A percentile compares a stretch with the other conserved stretches of the same genome.
Evolutionary conservation across 805 yeast genomes (phyloP).

Genomic region (Pichia membranifaciens): DNA sequence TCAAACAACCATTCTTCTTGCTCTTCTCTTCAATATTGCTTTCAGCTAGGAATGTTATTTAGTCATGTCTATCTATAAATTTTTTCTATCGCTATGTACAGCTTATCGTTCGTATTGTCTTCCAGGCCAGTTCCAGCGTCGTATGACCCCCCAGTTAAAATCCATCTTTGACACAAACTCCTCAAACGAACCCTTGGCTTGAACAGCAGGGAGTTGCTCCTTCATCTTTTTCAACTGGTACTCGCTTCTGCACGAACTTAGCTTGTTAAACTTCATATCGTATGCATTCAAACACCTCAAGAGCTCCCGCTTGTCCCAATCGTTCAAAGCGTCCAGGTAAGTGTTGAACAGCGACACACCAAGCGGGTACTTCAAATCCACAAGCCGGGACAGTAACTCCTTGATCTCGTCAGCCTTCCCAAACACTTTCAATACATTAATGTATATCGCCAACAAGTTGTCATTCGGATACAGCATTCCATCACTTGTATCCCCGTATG

Average conservation of each 20-base stretch:
- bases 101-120: conserved; percentile 2
- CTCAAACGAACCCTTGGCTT: conserved; percentile 19
- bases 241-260: conserved; percentile 22
- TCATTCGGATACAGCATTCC: conserved; percentile 39
- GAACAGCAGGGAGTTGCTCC: conserved; percentile 6
- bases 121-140: conserved; percentile 30
- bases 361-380: conserved; percentile 31
- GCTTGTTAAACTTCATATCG: conserved; percentile 12
- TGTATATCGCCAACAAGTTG: conserved; percentile 47
- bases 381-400: conserved; percentile 51
- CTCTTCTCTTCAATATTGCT: neutral
- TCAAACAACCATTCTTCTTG: neutral
- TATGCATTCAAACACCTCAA: conserved; percentile 20
- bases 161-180: conserved; percentile 21
- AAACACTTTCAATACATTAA: conserved; percentile 42
- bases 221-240: conserved; percentile 19
- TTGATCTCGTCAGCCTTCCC: conserved; percentile 45
- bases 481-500: conserved; percentile 27
- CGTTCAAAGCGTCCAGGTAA: conserved; percentile 18
- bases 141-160: conserved; percentile 28
- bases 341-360: conserved; percentile 17
- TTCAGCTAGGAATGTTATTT: neutral
- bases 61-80: neutral
- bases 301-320: conserved; percentile 20
- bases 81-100: neutral